Evolutionary conservation across 2,329 filamentous ascomycete genomes (phyloP).

Genomic region (Neonectria sp.): DNA sequence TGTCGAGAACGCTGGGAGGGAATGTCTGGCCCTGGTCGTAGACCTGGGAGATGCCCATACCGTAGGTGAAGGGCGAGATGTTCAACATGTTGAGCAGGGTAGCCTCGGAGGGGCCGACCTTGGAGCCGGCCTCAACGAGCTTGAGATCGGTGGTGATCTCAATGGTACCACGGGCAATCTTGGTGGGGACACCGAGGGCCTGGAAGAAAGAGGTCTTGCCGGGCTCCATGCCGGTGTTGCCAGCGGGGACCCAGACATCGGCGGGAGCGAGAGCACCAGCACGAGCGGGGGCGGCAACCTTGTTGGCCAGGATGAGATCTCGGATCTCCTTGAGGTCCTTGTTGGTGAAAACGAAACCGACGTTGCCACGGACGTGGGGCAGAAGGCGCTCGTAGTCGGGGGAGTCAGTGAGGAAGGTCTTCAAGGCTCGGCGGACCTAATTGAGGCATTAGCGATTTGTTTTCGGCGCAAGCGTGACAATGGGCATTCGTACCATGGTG

Average conservation of each 20-base stretch:
- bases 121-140: constrained; percentile 92
- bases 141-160: constrained; percentile 99
- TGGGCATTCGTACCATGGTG: constrained; percentile 85
- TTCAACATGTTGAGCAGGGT: constrained; percentile 99
- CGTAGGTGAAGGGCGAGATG: constrained; percentile 99
- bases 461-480: neutral
- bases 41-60: constrained; percentile 95
- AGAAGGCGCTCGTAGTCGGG: constrained; percentile 99
- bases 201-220: constrained; percentile 99
- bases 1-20: constrained; percentile 87
- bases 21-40: constrained; percentile 98
- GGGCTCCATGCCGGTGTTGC: constrained; percentile 99
- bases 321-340: constrained; percentile 91
- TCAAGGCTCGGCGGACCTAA: constrained; percentile 95
- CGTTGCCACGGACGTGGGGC: constrained; percentile 95
- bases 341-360: constrained; percentile 99
- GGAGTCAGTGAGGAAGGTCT: constrained; percentile 90
- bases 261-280: constrained; percentile 94
- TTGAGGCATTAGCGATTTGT: constrained; percentile 35
- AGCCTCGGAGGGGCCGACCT: constrained; percentile 99
- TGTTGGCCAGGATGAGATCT: constrained; percentile 96
- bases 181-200: constrained; percentile 99
- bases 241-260: constrained; percentile 96
- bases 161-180: constrained; percentile 99
- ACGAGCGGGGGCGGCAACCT: constrained; percentile 97